phyloP scores from a whole-genome alignment of 208 protist genomes.

The Leishmania arabica region DNA sequence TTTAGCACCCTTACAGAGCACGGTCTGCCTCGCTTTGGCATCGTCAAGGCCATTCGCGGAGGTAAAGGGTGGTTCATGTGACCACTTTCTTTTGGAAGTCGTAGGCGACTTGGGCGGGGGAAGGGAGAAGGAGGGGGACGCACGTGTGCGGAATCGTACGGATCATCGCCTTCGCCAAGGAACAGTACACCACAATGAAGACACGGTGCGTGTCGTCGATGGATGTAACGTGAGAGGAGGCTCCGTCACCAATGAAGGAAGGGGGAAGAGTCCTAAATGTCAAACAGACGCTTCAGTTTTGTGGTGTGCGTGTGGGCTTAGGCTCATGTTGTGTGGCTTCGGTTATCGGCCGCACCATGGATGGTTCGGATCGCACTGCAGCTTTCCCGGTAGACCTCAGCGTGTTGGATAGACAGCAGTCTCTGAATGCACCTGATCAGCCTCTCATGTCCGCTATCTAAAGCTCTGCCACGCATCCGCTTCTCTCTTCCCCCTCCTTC shows the following conservation, averaged over 20 bases:
- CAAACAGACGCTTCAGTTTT: not conserved
- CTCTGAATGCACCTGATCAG: not conserved
- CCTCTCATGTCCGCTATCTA: not conserved
- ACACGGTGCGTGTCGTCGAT: too few relatives aligned
- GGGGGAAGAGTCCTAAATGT: not conserved
- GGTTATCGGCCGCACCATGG: too few relatives aligned
- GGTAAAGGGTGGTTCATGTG: slow-evolving; percentile 89
- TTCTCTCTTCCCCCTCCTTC: not conserved
- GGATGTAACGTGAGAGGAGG: not conserved
- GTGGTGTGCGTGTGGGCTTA: not conserved
- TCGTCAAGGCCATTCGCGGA: slow-evolving; percentile 85
- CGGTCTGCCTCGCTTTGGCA: slow-evolving; percentile 83
- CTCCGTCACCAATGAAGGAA: not conserved
- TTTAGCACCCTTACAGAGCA: slow-evolving; percentile 80
- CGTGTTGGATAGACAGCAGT: not conserved
- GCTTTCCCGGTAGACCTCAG: not conserved
- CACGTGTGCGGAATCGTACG: not conserved
- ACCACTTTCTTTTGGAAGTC: not conserved
- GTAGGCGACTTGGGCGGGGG: not conserved
- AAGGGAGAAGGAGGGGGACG: not conserved
- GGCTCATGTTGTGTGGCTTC: not conserved
- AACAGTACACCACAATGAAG: not conserved
- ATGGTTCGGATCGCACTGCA: not conserved
- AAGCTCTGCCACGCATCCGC: not conserved
- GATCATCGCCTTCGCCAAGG: not conserved